Evolutionary conservation across 768 basidiomycete species (phyloP), one percentile per base, ranked within the genome.

Genomic region (Asterophora parasitica): DNA sequence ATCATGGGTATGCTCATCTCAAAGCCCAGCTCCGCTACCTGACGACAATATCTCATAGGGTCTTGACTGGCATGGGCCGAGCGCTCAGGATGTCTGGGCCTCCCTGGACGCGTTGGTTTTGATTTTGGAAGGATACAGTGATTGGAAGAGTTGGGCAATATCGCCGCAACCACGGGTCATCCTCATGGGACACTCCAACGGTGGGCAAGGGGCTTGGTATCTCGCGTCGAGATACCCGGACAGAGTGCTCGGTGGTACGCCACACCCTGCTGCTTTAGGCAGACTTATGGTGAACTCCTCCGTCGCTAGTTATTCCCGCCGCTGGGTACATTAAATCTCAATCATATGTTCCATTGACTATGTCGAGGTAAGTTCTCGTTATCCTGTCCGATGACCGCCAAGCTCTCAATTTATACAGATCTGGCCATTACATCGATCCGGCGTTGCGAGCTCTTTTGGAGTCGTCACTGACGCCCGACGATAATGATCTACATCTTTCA

Each of bases 121-220:
- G 2, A 75, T 89, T 32, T 58, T 86, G 4, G 53, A 65, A 6
- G 44, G 46, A 4, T 62, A 61, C 12, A 42, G 56, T 17, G 36
- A 61, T 3, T 78, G 77, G 78, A 56, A 62, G 46, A 32, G 58
- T 12, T 78, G 77, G 71, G 54, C 49, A 13, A 71, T 78, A 35
- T 50, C 58, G 26, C 11, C 56, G 0, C 53, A 69, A 23, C 71
- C 74, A 2, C 71, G 69, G 23, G 77, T 81, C 7, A 67, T 85
- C n/a, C 58, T 92, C n/a, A 69, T 92, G 28, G 92, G 93, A 0
- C 92, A 96, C 61, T 94, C 92, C 2, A 96, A 96, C 62, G 92
- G 92, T 23, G 92, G 92, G 10, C 93, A 94, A 64, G 92, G 92
- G 0, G 73, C 83, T 2, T 92, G 90, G 88, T 83, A 91, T 62